A percentile compares a stretch with the other conserved stretches of the same genome.
phyloP scores from a whole-genome alignment of 495 filamentous ascomycete genomes.

The Podospora didyma region DNA sequence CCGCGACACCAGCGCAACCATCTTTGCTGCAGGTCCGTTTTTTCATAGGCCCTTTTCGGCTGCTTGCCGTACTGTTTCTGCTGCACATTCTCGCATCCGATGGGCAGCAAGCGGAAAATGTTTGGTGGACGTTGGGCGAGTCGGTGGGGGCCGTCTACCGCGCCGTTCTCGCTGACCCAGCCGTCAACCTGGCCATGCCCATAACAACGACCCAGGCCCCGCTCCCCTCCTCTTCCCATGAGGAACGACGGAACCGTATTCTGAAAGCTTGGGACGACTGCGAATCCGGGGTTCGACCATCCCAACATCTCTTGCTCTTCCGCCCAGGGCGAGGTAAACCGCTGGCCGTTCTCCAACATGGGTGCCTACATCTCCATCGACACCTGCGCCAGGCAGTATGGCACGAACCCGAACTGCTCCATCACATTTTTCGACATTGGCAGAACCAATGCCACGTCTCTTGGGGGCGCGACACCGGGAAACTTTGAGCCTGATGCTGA shows the following conservation, averaged over 20 bases:
- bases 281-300: not conserved
- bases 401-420: conserved; percentile 9
- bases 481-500: conserved; percentile 14
- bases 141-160: not conserved
- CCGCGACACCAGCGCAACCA: not conserved
- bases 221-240: not conserved
- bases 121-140: no score
- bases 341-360: conserved; percentile 5
- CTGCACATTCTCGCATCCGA: no score
- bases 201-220: not conserved
- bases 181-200: not conserved
- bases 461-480: not conserved
- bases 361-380: conserved; percentile 12
- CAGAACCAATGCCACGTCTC: not conserved
- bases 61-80: not conserved
- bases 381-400: conserved; percentile 3
- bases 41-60: no score
- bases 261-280: not conserved
- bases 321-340: no score
- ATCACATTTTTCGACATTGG: not conserved
- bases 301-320: no score
- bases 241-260: no score
- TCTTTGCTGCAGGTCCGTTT: not conserved
- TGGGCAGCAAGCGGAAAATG: no score
- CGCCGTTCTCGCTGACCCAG: not conserved